Percentiles rank a stretch among this genome's conserved stretches.
phyloP scores from a whole-genome alignment of 352 stramenopile species.

The Pythium guiyangense region DNA sequence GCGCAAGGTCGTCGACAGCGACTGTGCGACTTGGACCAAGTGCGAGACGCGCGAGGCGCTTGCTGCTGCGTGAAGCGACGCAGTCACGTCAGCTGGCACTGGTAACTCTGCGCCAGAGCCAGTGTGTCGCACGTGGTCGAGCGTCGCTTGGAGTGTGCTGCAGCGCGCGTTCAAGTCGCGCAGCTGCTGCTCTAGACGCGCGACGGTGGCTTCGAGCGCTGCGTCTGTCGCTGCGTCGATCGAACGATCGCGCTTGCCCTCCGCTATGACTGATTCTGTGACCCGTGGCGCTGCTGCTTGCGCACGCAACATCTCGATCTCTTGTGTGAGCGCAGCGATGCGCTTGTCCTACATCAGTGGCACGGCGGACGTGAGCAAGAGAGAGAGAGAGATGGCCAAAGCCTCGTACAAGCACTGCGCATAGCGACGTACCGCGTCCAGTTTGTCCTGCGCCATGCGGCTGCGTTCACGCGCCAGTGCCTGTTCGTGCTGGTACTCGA shows the following conservation, averaged over 20 bases:
- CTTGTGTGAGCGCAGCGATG: constrained; percentile 5
- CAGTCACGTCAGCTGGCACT: too few relatives aligned
- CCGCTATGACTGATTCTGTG: too few relatives aligned
- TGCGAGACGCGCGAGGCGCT: constrained; percentile 10
- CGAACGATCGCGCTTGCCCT: too few relatives aligned
- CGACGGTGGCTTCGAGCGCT: constrained; percentile 5
- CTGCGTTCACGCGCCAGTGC: constrained; percentile 1
- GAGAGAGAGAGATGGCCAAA: background rate
- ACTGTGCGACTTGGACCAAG: constrained; percentile 1
- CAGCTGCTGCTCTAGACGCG: constrained; percentile 13
- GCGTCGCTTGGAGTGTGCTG: constrained; percentile 4
- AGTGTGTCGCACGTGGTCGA: background rate
- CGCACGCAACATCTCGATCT: constrained; percentile 5
- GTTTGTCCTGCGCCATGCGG: constrained; percentile 1
- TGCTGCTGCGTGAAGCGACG: too few relatives aligned
- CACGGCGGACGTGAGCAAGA: background rate
- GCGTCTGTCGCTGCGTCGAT: background rate
- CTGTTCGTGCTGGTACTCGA: constrained; percentile 6
- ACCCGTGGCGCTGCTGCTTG: background rate
- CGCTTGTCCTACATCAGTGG: background rate
- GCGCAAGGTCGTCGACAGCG: constrained; percentile 9
- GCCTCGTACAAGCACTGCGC: background rate
- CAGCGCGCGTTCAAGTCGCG: constrained; percentile 11
- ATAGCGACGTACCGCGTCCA: background rate
- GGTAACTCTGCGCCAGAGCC: too few relatives aligned